Conservation (phyloP, 352 stramenopile species). For the Pythium phragmitis region DNA sequence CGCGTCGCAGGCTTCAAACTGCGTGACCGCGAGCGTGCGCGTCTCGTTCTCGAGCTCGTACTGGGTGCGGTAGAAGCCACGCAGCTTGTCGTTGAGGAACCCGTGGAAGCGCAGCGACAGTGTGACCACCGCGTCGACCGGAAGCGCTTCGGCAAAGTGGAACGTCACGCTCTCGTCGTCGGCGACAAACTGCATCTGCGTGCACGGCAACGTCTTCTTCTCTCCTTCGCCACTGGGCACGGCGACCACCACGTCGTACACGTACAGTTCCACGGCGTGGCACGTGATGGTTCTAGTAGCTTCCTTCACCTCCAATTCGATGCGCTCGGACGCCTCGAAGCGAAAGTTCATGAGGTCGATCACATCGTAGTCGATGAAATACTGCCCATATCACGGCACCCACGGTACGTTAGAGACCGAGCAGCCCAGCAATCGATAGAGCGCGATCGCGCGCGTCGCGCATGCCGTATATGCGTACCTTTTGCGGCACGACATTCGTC, state of each 20-base stretch:
- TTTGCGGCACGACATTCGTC: constrained; percentile 51
- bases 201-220: constrained; percentile 33
- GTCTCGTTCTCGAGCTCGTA: constrained; percentile 92
- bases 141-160: constrained; percentile 48
- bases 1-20: constrained; percentile 84
- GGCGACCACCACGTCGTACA: constrained; percentile 64
- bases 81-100: constrained; percentile 91
- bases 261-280: constrained; percentile 93
- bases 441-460: background rate
- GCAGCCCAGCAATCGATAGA: background rate
- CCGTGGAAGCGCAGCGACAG: constrained; percentile 66
- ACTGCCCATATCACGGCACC: constrained; percentile 28
- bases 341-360: constrained; percentile 78
- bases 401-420: background rate
- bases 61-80: constrained; percentile 94
- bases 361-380: constrained; percentile 71
- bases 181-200: constrained; percentile 47
- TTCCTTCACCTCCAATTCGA: constrained; percentile 53
- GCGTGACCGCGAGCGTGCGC: constrained; percentile 92
- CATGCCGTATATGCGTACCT: constrained; percentile 30
- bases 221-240: constrained; percentile 31
- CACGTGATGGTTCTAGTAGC: constrained; percentile 82
- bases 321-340: constrained; percentile 71
- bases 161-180: constrained; percentile 66
- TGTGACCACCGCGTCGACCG: constrained; percentile 33